phyloP scores from a whole-genome alignment of 768 basidiomycete species.

The Tricholoma flavovirens region DNA sequence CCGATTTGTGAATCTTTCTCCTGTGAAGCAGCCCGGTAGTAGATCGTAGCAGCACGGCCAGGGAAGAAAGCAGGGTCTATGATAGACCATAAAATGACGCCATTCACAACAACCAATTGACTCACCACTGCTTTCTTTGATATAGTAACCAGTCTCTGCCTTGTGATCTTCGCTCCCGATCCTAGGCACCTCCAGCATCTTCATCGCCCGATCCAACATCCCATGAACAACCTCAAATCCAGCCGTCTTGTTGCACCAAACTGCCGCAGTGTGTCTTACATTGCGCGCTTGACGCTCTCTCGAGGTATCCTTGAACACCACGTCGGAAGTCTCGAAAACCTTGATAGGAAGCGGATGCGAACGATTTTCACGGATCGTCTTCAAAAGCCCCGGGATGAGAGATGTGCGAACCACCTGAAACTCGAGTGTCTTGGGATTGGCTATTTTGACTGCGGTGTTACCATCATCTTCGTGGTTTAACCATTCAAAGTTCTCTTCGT shows the following conservation, averaged over 20 bases:
- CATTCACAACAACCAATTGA: constrained; percentile 3
- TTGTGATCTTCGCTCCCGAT: constrained; percentile 53
- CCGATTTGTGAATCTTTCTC: constrained; percentile 73
- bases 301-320: constrained; percentile 79
- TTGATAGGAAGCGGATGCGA: constrained; percentile 89
- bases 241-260: constrained; percentile 96
- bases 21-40: constrained; percentile 59
- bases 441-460: constrained; percentile 79
- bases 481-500: constrained; percentile 96
- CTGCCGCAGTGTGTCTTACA: constrained; percentile 79
- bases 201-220: constrained; percentile 91
- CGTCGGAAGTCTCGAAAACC: constrained; percentile 91
- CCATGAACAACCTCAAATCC: constrained; percentile 98
- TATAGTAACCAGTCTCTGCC: constrained; percentile 80
- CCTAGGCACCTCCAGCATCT: constrained; percentile 87
- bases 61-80: constrained; percentile 93
- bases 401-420: constrained; percentile 98
- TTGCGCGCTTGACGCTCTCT: constrained; percentile 85
- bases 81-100: not conserved
- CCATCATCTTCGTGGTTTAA: constrained; percentile 84
- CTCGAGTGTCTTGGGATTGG: constrained; percentile 95
- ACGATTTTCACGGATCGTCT: constrained; percentile 95
- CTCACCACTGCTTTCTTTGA: constrained; percentile 80
- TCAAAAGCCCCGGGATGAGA: constrained; percentile 91
- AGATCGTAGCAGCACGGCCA: constrained; percentile 88